Evolutionary conservation across 228 moss, liverwort and hornwort species (phyloP), one percentile per base, ranked within the genome.

Genomic region (Sphagnum magellanicum): DNA sequence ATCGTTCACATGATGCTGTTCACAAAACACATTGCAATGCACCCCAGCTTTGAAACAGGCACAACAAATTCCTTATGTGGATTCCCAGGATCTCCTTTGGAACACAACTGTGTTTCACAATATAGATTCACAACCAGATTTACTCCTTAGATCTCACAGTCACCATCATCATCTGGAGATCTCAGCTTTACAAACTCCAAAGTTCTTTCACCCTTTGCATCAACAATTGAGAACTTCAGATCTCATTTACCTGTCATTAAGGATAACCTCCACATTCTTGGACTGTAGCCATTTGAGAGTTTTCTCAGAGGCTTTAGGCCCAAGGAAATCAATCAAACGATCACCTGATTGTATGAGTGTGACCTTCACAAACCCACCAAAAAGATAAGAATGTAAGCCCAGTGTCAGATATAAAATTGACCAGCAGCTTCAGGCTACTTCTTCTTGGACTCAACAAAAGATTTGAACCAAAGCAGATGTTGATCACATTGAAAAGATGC

Each of bases 181-280:
- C 55, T 8, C 9, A 55, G 55, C 55, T 55, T 8, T 12, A 55
- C 55, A 55, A 55, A 55, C 55, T 8, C 32, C 32, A 32, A 32
- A 32, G 32, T 32, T 3, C 32, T 32, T 32, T 32, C 32, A 32
- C 2, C 32, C 32, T 32, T 32, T 32, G 32, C 32, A 32, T 32
- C 32, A 32, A 32, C 32, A 32, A 32, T 32, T 32, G 32, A 0
- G 3, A 32, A 32, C 2, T 32, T 32, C 32, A 32, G 32, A 32
- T 32, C 3, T 32, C 32, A 55, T 8, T 10, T 64, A 77, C 72
- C 81, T 78, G 72, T 92, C 55, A 55, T 8, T 12, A 8, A 8
- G 10, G 14, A 84, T 77, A 0, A 84, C 75, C 51, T 75, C 77
- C 50, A 77, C 83, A 5, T 75, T 75, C 67, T 61, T 79, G 72